phyloP scores from a whole-genome alignment of 345 rosid genomes.

The Lagerstroemia speciosa region DNA sequence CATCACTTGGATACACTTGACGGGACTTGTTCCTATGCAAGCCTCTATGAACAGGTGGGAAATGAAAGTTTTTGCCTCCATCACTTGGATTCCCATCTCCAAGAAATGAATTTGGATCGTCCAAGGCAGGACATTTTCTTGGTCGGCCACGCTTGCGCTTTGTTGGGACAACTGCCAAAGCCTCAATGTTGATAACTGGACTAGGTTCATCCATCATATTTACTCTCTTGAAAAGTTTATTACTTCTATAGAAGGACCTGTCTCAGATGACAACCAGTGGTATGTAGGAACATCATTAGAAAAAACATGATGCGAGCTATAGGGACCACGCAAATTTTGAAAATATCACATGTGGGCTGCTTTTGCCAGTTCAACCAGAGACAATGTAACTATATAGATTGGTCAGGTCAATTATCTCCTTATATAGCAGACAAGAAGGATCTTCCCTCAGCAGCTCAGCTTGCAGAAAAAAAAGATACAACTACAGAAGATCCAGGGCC shows the following conservation, averaged over 20 bases:
- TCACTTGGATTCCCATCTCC: background rate
- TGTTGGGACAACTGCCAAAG: conserved; percentile 31
- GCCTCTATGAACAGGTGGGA: conserved; percentile 24
- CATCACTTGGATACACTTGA: conserved; percentile 20
- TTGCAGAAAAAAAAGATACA: background rate
- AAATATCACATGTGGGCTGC: background rate
- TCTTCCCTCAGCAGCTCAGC: background rate
- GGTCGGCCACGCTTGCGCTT: conserved; percentile 91
- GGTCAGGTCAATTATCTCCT: too few species aligned
- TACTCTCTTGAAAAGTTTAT: background rate
- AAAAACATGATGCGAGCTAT: background rate
- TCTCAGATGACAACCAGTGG: background rate
- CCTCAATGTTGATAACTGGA: conserved; percentile 28
- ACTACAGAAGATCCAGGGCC: background rate
- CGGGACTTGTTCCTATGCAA: conserved; percentile 24
- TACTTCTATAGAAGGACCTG: conserved; percentile 3
- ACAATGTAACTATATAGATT: too few species aligned
- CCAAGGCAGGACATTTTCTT: conserved; percentile 38
- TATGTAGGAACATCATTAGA: background rate
- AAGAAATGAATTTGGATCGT: background rate
- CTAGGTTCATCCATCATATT: conserved; percentile 37
- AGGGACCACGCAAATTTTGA: background rate
- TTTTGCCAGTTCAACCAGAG: too few species aligned
- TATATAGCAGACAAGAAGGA: background rate
- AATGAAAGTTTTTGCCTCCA: conserved; percentile 21